Evolutionary conservation across 2,329 filamentous ascomycete genomes (phyloP).

Genomic region (Phyllosticta paracitricarpa): DNA sequence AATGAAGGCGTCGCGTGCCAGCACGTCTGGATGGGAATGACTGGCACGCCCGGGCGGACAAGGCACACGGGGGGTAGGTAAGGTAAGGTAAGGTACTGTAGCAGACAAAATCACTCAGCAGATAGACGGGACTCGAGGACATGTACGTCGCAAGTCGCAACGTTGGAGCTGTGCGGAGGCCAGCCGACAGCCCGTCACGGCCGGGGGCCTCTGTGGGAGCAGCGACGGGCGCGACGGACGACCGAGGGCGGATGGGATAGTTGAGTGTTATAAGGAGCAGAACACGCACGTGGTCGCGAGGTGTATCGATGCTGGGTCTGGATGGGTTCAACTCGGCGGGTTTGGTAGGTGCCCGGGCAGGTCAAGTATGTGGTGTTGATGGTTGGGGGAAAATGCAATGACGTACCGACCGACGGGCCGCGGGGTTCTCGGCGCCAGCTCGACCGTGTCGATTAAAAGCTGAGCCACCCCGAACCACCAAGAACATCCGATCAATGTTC

Average conservation of each 20-base stretch:
- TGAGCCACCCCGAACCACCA: not conserved
- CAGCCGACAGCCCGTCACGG: not conserved
- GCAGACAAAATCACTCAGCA: not conserved
- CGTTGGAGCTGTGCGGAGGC: not conserved
- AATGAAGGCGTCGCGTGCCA: constrained; percentile 6
- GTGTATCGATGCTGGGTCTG: not conserved
- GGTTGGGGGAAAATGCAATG: not conserved
- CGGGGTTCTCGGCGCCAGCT: not conserved
- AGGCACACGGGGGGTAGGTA: not conserved
- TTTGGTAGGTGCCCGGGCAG: too few relatives aligned
- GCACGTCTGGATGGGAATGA: constrained; percentile 5
- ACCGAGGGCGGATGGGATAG: not conserved
- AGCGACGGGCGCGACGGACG: not conserved
- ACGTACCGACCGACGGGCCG: not conserved
- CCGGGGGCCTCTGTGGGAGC: not conserved
- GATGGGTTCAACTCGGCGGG: not conserved
- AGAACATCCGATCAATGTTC: too few relatives aligned
- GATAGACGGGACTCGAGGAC: too few relatives aligned
- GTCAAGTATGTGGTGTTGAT: not conserved
- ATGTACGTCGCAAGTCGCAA: not conserved
- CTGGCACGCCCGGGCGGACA: constrained; percentile 1
- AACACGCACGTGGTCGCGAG: not conserved
- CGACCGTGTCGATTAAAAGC: not conserved
- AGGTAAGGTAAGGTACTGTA: too few relatives aligned
- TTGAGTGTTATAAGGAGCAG: too few relatives aligned